Percentiles rank a stretch among this genome's conserved stretches.
phyloP scores from a whole-genome alignment of 1,139 yeast species.

The Scheffersomyces cryptocercus region DNA sequence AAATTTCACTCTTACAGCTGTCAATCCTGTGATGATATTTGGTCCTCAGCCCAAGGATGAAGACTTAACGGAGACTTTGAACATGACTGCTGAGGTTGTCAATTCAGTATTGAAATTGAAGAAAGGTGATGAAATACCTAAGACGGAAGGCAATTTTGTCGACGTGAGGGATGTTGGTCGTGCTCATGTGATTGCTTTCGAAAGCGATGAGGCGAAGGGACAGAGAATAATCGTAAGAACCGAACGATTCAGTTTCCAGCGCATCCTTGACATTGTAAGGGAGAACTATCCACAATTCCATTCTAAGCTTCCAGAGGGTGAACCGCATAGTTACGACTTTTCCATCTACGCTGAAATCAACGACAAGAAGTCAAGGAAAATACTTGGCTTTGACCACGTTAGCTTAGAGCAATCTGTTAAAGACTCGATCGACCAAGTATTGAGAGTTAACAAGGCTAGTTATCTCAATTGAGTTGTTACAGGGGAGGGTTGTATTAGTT shows the following conservation, averaged over 20 bases:
- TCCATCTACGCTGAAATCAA: slow-evolving; percentile 8
- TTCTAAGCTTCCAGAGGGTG: slow-evolving; percentile 28
- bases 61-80: slow-evolving; percentile 24
- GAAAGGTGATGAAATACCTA: slow-evolving; percentile 11
- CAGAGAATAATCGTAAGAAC: slow-evolving; percentile 14
- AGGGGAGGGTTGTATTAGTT: no score
- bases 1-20: slow-evolving; percentile 19
- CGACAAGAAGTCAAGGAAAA: slow-evolving; percentile 26
- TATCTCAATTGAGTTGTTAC: no score
- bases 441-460: neutral
- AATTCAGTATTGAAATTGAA: slow-evolving; percentile 20
- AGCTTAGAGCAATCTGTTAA: slow-evolving; percentile 36
- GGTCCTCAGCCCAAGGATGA: slow-evolving; percentile 40
- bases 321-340: slow-evolving; percentile 23
- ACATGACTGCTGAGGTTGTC: slow-evolving; percentile 36
- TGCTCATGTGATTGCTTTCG: slow-evolving; percentile 15
- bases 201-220: slow-evolving; percentile 9
- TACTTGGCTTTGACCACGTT: slow-evolving; percentile 39
- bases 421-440: slow-evolving; percentile 43
- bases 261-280: slow-evolving; percentile 16
- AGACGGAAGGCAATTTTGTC: slow-evolving; percentile 12
- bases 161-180: slow-evolving; percentile 17
- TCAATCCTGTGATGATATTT: slow-evolving; percentile 37
- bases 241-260: slow-evolving; percentile 19
- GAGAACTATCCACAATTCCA: slow-evolving; percentile 27